phyloP scores from a whole-genome alignment of 2,329 filamentous ascomycete genomes.

The Exophiala sp. region DNA sequence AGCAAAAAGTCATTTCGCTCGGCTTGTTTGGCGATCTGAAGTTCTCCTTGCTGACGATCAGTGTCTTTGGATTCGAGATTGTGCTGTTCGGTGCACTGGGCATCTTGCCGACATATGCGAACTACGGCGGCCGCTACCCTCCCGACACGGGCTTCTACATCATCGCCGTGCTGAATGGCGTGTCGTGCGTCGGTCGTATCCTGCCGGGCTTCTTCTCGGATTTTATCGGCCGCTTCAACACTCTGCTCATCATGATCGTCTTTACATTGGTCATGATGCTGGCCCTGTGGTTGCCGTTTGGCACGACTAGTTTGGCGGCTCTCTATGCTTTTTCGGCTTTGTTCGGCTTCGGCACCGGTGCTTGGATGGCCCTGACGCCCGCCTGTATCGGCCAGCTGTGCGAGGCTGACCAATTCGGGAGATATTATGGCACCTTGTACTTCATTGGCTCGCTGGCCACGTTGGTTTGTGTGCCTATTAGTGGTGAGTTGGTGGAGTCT shows the following conservation, averaged over 20 bases:
- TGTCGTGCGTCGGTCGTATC: slow-evolving; percentile 41
- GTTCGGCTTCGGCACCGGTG: slow-evolving; percentile 47
- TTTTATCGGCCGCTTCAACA: slow-evolving; percentile 43
- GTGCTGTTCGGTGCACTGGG: slow-evolving; percentile 46
- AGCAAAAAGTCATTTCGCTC: slow-evolving; percentile 35
- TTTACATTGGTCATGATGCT: slow-evolving; percentile 40
- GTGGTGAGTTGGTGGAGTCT: slow-evolving; percentile 43
- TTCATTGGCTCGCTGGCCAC: slow-evolving; percentile 44
- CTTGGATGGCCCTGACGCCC: slow-evolving; percentile 36
- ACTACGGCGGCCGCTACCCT: slow-evolving; percentile 33
- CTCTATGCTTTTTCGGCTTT: slow-evolving; percentile 44
- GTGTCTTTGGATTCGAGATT: slow-evolving; percentile 46
- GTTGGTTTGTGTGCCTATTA: slow-evolving; percentile 43
- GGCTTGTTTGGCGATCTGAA: slow-evolving; percentile 39
- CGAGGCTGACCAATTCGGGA: slow-evolving; percentile 43
- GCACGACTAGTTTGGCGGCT: slow-evolving; percentile 35
- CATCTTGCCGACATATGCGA: slow-evolving; percentile 45
- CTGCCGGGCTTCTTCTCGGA: slow-evolving; percentile 43
- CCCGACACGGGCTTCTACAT: slow-evolving; percentile 39
- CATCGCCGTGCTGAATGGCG: slow-evolving; percentile 42
- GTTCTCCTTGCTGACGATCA: slow-evolving; percentile 40
- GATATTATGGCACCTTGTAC: slow-evolving; percentile 46
- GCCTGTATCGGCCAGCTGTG: slow-evolving; percentile 47
- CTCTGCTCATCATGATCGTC: slow-evolving; percentile 36
- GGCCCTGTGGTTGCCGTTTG: slow-evolving; percentile 43